Evolutionary conservation across 1,284 basidiomycete genomes (phyloP).

Genomic region (Sparassis latifolia): DNA sequence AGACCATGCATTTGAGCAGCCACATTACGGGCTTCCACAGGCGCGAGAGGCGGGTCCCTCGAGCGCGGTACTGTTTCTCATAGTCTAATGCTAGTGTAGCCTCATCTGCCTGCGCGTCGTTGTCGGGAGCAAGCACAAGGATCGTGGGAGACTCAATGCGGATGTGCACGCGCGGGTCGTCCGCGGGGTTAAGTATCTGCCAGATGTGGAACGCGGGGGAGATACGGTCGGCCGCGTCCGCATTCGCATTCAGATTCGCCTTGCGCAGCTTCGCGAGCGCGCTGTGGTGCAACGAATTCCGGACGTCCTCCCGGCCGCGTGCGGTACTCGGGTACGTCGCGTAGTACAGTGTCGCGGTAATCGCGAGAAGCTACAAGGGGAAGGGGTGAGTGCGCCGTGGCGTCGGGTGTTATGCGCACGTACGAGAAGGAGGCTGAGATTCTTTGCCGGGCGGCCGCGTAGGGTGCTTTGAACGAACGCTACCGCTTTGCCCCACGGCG

Average conservation of each 20-base stretch:
- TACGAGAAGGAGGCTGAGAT: constrained; percentile 77
- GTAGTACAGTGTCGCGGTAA: constrained; percentile 67
- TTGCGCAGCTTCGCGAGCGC: constrained; percentile 26
- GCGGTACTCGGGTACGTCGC: constrained; percentile 47
- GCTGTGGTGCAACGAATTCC: constrained; percentile 26
- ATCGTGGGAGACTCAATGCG: constrained; percentile 77
- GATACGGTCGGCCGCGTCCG: constrained; percentile 15
- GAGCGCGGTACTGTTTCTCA: constrained; percentile 31
- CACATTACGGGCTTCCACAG: constrained; percentile 55
- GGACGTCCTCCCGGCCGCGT: constrained; percentile 26
- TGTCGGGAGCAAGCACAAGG: constrained; percentile 54
- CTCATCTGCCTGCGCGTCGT: constrained; percentile 11
- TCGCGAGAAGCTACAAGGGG: constrained; percentile 55
- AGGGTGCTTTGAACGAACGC: constrained; percentile 43
- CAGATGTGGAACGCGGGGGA: constrained; percentile 67
- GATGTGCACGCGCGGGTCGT: constrained; percentile 68
- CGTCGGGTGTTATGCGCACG: constrained; percentile 15
- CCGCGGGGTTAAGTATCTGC: constrained; percentile 74
- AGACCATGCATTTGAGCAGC: constrained; percentile 75
- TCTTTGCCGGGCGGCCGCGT: constrained; percentile 70
- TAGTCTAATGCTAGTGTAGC: constrained; percentile 6
- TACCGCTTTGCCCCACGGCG: constrained; percentile 35
- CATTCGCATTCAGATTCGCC: constrained; percentile 12
- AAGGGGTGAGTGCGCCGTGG: neutral
- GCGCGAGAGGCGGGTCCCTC: constrained; percentile 37